Evolutionary conservation across 2,329 filamentous ascomycete species (phyloP), one percentile per base, ranked within the genome.

Genomic region (Sclerotinia borealis): DNA sequence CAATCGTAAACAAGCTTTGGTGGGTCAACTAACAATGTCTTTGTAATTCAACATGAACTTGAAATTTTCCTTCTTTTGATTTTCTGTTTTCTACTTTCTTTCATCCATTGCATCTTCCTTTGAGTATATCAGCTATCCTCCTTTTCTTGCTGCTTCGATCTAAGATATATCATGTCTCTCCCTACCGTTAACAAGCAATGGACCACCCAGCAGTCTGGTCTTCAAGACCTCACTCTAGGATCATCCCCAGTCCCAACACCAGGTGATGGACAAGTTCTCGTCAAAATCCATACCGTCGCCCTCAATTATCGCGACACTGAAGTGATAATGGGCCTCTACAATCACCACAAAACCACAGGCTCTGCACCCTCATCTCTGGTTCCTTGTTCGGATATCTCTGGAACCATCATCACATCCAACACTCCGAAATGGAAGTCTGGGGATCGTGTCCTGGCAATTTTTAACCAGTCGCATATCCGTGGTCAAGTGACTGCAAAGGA

Each of bases 301-400:
- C 61, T 73, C 15, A 73, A 74, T 50, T 74, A 72, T 48, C 68
- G 71, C 31, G 69, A 73, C 39, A 72, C 68, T 6, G 69, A 73
- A 64, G 70, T 72, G 1, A 47, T 66, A 9, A 59, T 60, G 39
- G 56, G 56, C 15, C 45, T 84, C 15, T 91, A 90, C 77, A 85
- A 79, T 71, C 86, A 90, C 74, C 85, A 90, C 76, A 80, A 81
- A 68, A 79, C 80, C 4, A 76, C 85, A 51, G 75, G 72, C 43
- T 70, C 76, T 64, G 66, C 73, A 59, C 3, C 55, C 15, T 59
- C 68, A 17, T 49, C 64, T 22, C 60, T 67, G 13, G 84, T 90
- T 1, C 86, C 87, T 1, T 87, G 85, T 74, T 88, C 86, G 27
- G 88, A 91, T 74, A 89, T 88, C 80, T 88, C 86, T 75, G 88